phyloP scores from a whole-genome alignment of 2,329 filamentous ascomycete genomes.

The Hypoxylon sp. region DNA sequence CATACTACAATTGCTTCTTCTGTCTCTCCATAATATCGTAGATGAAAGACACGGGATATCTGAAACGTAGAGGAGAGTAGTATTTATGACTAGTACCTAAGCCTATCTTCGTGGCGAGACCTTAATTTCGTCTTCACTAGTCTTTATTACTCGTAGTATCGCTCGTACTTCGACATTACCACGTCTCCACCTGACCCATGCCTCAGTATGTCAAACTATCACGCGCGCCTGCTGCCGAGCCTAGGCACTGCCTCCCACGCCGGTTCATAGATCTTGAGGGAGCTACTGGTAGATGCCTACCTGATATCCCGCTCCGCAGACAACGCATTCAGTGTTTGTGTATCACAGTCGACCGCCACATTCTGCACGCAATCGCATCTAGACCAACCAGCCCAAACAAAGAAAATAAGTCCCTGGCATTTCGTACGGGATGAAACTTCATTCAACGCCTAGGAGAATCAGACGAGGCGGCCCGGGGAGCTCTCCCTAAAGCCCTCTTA shows the following conservation, averaged over 20 bases:
- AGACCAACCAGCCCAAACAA: conserved; percentile 30
- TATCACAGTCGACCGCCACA: conserved; percentile 28
- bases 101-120: conserved; percentile 26
- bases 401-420: conserved; percentile 15
- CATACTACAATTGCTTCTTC: conserved; percentile 36
- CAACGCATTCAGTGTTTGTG: conserved; percentile 6
- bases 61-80: conserved; percentile 31
- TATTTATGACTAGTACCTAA: conserved; percentile 38
- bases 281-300: not conserved
- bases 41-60: conserved; percentile 21
- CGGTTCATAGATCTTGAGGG: conserved; percentile 1
- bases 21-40: conserved; percentile 16
- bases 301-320: conserved; percentile 15
- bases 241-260: not conserved
- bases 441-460: conserved; percentile 20
- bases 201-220: conserved; percentile 8
- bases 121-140: conserved; percentile 20
- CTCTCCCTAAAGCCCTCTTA: conserved; percentile 8
- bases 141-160: conserved; percentile 13
- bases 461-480: conserved; percentile 29
- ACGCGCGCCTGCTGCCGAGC: conserved; percentile 17
- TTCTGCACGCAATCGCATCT: conserved; percentile 45
- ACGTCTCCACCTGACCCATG: conserved; percentile 11
- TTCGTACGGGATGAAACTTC: conserved; percentile 28
- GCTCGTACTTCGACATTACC: conserved; percentile 14